Conservation (phyloP, 179 eudicot species). For the Monotropa hypopitys region DNA sequence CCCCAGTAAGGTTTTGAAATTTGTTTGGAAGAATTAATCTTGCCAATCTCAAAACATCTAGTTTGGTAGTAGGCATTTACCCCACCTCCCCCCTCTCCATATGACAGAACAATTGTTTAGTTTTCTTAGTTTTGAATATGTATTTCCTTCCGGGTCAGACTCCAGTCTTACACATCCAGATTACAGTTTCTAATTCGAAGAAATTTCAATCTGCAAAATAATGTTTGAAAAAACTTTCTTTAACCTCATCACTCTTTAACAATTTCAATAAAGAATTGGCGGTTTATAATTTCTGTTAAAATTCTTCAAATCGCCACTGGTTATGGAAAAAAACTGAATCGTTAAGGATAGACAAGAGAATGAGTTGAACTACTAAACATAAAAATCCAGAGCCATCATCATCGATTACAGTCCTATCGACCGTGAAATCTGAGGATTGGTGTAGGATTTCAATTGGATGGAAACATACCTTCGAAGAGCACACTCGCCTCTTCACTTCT, state of each 20-base stretch:
- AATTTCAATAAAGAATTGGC: background rate
- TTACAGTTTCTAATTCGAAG: background rate
- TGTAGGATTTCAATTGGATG: background rate
- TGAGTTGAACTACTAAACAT: background rate
- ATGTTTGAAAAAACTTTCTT: background rate
- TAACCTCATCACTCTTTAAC: background rate
- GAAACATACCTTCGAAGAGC: background rate
- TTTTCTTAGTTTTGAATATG: background rate
- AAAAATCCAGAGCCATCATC: background rate
- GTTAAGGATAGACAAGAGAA: background rate
- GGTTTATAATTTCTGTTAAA: background rate
- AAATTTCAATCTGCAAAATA: background rate
- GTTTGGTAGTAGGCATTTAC: background rate
- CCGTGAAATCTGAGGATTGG: background rate
- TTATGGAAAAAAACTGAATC: background rate
- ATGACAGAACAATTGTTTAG: background rate
- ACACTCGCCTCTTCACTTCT: background rate
- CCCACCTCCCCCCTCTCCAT: background rate
- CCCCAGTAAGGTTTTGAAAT: background rate
- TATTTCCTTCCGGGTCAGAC: background rate
- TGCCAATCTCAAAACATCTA: background rate
- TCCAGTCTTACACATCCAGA: background rate
- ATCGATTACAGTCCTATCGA: background rate
- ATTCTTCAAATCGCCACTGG: background rate
- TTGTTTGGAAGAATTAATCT: background rate